Percentiles rank a stretch among this genome's conserved stretches.
These are phyloP conservation scores for Emergomyces africanus DNA, from an alignment of 2,329 filamentous ascomycete genomes.

Conservation along the genomic window DNA sequence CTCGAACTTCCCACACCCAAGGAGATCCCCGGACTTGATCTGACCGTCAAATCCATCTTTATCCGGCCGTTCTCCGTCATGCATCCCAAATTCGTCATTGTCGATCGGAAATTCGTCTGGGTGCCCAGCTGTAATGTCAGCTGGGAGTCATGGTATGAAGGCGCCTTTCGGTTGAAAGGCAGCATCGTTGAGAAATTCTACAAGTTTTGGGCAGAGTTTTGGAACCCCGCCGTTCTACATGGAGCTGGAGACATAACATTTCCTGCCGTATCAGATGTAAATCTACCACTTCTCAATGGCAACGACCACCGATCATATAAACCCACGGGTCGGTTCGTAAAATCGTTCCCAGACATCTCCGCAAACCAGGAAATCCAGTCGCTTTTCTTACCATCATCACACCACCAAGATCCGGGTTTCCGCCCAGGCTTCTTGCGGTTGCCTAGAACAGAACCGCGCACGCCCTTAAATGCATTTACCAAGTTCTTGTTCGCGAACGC, in stretches of 20 bases:
- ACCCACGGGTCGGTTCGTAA: neutral
- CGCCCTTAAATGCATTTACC: constrained; percentile 55
- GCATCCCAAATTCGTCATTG: constrained; percentile 70
- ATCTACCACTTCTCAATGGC: neutral
- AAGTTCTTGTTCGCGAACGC: constrained; percentile 49
- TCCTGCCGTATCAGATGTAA: neutral
- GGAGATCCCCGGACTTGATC: constrained; percentile 47
- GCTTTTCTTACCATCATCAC: constrained; percentile 60
- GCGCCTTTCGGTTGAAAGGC: constrained; percentile 55
- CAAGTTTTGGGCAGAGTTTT: constrained; percentile 56
- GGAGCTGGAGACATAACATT: neutral
- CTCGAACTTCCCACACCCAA: constrained; percentile 51
- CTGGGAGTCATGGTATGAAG: constrained; percentile 82
- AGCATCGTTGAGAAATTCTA: constrained; percentile 49
- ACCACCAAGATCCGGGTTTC: constrained; percentile 56
- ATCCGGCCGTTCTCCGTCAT: constrained; percentile 72
- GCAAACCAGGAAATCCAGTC: neutral
- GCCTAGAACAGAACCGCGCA: constrained; percentile 42
- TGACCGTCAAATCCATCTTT: constrained; percentile 66
- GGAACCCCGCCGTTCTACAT: constrained; percentile 28
- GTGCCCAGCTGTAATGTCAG: constrained; percentile 74
- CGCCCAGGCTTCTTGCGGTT: constrained; percentile 32
- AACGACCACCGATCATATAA: neutral
- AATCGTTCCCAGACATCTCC: neutral
- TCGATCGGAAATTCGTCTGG: constrained; percentile 55